phyloP scores from a whole-genome alignment of 2,329 filamentous ascomycete genomes.

The Lecanicillium sp. region DNA sequence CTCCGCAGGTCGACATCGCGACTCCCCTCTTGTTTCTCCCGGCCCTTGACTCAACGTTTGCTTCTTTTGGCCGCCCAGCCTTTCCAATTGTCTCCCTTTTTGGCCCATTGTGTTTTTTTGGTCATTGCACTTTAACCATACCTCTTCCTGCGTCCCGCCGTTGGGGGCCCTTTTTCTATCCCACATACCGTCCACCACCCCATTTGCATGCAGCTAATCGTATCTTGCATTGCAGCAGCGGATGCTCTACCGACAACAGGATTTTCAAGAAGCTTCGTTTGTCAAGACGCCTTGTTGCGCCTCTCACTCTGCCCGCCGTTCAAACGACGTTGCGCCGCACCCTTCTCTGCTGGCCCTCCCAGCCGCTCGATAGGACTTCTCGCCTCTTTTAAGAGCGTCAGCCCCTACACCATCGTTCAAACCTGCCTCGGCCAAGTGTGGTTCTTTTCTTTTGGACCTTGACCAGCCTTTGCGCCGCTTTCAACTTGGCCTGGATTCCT shows the following conservation, averaged over 20 bases:
- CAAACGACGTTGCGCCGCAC: not conserved
- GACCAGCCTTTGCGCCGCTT: not conserved
- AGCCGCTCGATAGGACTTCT: not conserved
- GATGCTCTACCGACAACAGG: slow-evolving; percentile 9
- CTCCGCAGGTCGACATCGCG: too few species aligned
- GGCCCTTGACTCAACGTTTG: not conserved
- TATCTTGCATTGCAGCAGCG: slow-evolving; percentile 23
- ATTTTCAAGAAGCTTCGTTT: too few species aligned
- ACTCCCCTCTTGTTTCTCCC: not conserved
- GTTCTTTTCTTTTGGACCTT: not conserved
- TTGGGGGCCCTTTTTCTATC: not conserved
- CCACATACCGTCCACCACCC: too few species aligned
- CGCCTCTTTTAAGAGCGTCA: not conserved
- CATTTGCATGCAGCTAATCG: slow-evolving; percentile 20
- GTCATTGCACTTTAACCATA: slow-evolving; percentile 1
- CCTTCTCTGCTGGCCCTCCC: not conserved
- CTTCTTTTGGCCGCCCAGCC: not conserved
- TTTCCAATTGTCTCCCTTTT: slow-evolving; percentile 4
- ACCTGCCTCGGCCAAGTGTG: not conserved
- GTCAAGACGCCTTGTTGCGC: not conserved
- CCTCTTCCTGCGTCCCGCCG: slow-evolving; percentile 1
- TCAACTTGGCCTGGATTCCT: not conserved
- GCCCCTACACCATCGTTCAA: not conserved
- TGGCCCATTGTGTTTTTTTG: not conserved
- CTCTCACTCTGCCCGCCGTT: slow-evolving; percentile 3